Base-by-base conservation (phyloP, 768 basidiomycete genomes). In the Lactifluus echinatus region DNA sequence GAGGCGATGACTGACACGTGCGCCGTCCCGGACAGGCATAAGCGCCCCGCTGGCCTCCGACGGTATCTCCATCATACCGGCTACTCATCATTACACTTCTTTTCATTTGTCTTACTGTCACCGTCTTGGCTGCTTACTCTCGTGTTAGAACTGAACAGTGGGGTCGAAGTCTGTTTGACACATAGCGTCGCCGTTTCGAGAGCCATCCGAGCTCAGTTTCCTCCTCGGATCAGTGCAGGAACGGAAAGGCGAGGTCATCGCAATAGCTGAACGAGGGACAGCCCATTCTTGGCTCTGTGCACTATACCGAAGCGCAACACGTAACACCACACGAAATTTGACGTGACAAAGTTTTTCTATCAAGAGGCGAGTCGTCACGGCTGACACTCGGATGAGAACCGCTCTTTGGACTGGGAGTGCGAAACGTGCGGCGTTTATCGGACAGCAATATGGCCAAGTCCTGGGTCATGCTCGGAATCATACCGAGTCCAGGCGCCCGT, bases 261-360 rank as follows among this genome's bases (percentile, higher is more conserved):
- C 57, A 39, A 50, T 33, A 31, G 28, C 42, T 46, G 23, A 14
- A 23, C 40, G n/a, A 37, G 39, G 53, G 15, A 43, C 49, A 21
- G 40, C 46, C 39, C 50, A 24, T 47, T 46, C 24, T 53, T 49
- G 48, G 47, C 48, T 39, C 57, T 53, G 28, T 53, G 39, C 52
- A 36, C 28, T 39, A 43, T 36, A n/a, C 52, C 53, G 57, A 58
- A 34, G 40, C 45, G 26, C 48, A 50, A 55, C 55, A 59, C 58
- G 58, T 59, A 59, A 59, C 48, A 34, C 33, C 24, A 8, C 40
- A 28, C 37, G 48, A 55, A 36, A 55, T 58, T 58, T 58, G 58
- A 59, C 58, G 48, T 54, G 47, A 58, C 46, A 59, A 42, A 49
- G 44, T 34, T 12, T 28, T 23, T 48, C 48, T 31, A 15, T 43